Conservation (phyloP, 2,329 filamentous ascomycete genomes). For the Bipolaris oryzae region DNA sequence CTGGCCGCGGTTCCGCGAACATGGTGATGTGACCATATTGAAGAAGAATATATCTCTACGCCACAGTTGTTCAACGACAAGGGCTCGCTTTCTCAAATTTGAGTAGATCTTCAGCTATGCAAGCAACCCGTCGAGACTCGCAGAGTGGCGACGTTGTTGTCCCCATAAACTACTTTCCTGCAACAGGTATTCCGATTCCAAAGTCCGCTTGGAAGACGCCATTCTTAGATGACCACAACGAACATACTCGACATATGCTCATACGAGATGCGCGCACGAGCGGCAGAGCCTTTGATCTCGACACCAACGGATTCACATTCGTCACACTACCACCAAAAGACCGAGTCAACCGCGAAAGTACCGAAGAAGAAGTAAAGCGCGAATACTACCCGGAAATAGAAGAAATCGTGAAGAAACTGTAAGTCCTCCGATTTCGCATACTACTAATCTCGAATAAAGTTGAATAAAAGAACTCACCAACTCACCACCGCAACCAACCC, state of each 20-base stretch:
- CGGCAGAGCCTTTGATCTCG: slow-evolving; percentile 47
- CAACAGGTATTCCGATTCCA: slow-evolving; percentile 17
- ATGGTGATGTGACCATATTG: not conserved
- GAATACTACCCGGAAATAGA: slow-evolving; percentile 28
- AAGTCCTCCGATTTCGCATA: not conserved
- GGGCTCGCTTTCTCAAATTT: not conserved
- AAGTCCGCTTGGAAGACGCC: slow-evolving; percentile 22
- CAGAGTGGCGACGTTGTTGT: slow-evolving; percentile 17
- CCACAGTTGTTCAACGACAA: not conserved
- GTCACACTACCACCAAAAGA: slow-evolving; percentile 14
- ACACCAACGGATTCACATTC: slow-evolving; percentile 44
- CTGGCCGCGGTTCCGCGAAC: slow-evolving; percentile 7
- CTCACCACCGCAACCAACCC: not conserved
- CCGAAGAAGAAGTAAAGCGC: slow-evolving; percentile 20
- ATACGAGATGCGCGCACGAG: slow-evolving; percentile 54
- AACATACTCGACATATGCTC: slow-evolving; percentile 29
- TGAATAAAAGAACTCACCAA: not conserved
- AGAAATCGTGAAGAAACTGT: slow-evolving; percentile 21
- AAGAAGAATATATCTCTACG: not conserved
- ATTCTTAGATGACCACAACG: slow-evolving; percentile 16
- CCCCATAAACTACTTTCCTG: slow-evolving; percentile 28
- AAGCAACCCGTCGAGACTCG: slow-evolving; percentile 1
- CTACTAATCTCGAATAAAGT: not conserved
- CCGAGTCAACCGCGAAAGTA: slow-evolving; percentile 11
- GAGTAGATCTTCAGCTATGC: not conserved